Conservation (phyloP, 208 protist species). For the Leishmania braziliensis region DNA sequence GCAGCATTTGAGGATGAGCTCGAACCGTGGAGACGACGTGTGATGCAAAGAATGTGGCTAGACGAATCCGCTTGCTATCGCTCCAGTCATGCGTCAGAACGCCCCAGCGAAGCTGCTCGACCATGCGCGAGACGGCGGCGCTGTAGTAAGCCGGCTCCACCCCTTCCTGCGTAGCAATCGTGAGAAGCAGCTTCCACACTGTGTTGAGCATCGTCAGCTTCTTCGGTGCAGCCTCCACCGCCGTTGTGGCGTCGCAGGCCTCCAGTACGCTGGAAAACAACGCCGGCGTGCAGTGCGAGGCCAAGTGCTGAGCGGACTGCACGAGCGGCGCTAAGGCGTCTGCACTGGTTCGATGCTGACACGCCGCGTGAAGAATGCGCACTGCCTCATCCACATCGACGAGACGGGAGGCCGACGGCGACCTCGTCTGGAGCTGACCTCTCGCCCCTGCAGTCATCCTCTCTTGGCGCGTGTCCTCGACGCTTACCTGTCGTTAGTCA, state of each 20-base stretch:
- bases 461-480: not conserved
- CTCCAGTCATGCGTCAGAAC: constrained; percentile 82
- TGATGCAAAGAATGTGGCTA: constrained; percentile 74
- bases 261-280: constrained; percentile 47
- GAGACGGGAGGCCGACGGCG: constrained; percentile 8
- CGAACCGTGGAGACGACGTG: constrained; percentile 60
- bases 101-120: constrained; percentile 58
- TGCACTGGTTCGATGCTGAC: constrained; percentile 7
- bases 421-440: constrained; percentile 1
- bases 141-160: constrained; percentile 31
- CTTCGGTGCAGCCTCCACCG: constrained; percentile 28
- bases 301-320: constrained; percentile 22
- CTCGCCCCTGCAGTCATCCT: not conserved
- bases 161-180: constrained; percentile 35
- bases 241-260: constrained; percentile 42
- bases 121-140: constrained; percentile 46
- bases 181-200: constrained; percentile 71
- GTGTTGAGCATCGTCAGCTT: constrained; percentile 59
- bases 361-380: constrained; percentile 24
- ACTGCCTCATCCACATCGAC: constrained; percentile 25
- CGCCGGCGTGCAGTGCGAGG: constrained; percentile 31
- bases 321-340: constrained; percentile 24
- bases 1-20: constrained; percentile 44
- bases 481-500: not conserved
- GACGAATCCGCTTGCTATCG: constrained; percentile 49